phyloP scores from a whole-genome alignment of 2,329 filamentous ascomycete species.

The Nemania sp. region DNA sequence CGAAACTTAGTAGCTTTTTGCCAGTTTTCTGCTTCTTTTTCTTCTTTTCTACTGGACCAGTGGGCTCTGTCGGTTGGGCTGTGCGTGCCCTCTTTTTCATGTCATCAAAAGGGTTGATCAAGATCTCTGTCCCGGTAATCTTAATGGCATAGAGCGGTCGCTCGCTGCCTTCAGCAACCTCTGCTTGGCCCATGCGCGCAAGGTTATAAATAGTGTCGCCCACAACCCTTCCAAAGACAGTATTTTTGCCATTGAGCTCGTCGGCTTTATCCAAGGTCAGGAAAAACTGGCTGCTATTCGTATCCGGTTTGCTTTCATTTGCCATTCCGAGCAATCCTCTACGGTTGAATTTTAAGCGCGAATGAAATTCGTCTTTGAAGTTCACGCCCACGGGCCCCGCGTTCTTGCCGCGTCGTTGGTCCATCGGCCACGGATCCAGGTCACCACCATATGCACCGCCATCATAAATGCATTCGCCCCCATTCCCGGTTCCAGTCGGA shows the following conservation, averaged over 20 bases:
- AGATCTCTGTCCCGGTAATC: slow-evolving; percentile 72
- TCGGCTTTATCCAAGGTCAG: slow-evolving; percentile 84
- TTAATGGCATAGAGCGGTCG: slow-evolving; percentile 84
- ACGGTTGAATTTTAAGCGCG: slow-evolving; percentile 87
- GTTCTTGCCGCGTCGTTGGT: slow-evolving; percentile 64
- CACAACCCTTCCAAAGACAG: slow-evolving; percentile 87
- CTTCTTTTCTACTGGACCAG: slow-evolving; percentile 52
- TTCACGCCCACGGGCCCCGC: slow-evolving; percentile 61
- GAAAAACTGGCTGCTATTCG: slow-evolving; percentile 97
- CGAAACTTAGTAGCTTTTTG: slow-evolving; percentile 80
- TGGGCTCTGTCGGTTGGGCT: slow-evolving; percentile 53
- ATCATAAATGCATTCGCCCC: slow-evolving; percentile 90
- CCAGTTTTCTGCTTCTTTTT: slow-evolving; percentile 74
- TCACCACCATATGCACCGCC: slow-evolving; percentile 74
- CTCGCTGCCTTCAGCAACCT: slow-evolving; percentile 77
- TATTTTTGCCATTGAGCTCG: slow-evolving; percentile 87
- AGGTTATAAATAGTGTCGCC: slow-evolving; percentile 97
- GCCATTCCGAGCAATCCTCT: slow-evolving; percentile 94
- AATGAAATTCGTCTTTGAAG: slow-evolving; percentile 87
- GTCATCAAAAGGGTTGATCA: slow-evolving; percentile 81
- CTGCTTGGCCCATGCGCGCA: slow-evolving; percentile 87
- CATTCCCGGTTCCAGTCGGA: slow-evolving; percentile 87
- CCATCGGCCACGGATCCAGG: slow-evolving; percentile 72
- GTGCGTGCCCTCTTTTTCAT: slow-evolving; percentile 71
- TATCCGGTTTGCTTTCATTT: slow-evolving; percentile 75